A percentile compares a stretch with the other conserved stretches of the same genome.
Conservation (phyloP, 129 eudicot species). For the Artemisia tridentata region DNA sequence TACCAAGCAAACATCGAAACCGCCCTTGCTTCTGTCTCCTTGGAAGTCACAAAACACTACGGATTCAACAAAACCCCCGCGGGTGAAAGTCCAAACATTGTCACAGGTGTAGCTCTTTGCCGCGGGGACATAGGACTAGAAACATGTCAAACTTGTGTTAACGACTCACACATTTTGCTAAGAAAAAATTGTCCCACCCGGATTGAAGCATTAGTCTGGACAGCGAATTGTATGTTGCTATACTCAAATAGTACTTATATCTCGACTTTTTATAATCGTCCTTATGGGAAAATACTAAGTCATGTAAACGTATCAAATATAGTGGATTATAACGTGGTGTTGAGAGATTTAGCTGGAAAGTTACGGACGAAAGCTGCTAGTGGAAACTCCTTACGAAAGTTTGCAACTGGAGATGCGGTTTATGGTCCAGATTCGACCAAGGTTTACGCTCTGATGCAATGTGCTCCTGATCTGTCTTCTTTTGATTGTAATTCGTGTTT, state of each 20-base stretch:
- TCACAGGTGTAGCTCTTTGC: conserved; percentile 37
- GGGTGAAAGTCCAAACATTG: conserved; percentile 26
- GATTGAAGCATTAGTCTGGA: conserved; percentile 12
- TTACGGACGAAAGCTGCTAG: conserved; percentile 17
- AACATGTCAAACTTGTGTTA: conserved; percentile 27
- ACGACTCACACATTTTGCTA: neutral
- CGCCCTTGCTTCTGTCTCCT: conserved; percentile 23
- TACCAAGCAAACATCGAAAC: conserved; percentile 28
- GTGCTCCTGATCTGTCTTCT: conserved; percentile 18
- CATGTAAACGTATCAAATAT: neutral
- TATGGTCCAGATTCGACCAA: neutral
- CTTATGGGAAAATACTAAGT: neutral
- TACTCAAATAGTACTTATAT: conserved; percentile 23
- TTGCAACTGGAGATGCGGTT: conserved; percentile 10
- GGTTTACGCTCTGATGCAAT: conserved; percentile 2
- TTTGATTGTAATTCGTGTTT: conserved; percentile 22
- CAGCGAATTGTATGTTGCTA: conserved; percentile 29
- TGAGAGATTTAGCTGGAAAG: conserved; percentile 1
- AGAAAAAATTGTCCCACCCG: neutral
- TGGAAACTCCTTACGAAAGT: conserved; percentile 23
- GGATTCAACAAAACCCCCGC: conserved; percentile 22
- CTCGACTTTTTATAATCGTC: neutral
- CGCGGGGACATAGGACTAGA: conserved; percentile 37
- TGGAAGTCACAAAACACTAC: conserved; percentile 3
- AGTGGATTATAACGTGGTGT: neutral